A percentile compares a stretch with the other conserved stretches of the same genome.
phyloP scores from a whole-genome alignment of 2,329 filamentous ascomycete species.

The Botrytis elliptica region DNA sequence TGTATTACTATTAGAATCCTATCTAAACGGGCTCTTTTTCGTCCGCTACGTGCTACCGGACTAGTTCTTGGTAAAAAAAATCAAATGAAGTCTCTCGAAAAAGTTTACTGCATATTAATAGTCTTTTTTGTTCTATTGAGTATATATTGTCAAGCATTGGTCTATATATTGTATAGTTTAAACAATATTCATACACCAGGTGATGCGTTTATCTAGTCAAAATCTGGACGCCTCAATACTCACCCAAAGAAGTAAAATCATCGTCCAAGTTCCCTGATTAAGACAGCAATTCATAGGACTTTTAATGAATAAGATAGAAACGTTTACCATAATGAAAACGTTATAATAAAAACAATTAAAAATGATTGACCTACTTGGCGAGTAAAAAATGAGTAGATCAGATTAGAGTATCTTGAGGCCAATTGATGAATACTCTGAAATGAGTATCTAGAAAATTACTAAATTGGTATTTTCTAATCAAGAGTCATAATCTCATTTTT shows the following conservation, averaged over 20 bases:
- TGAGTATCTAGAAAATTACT: neutral
- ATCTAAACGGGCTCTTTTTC: neutral
- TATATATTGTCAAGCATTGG: neutral
- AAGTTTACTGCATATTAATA: fast-evolving
- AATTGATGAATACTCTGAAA: neutral
- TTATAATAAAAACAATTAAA: neutral
- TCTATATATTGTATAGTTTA: fast-evolving
- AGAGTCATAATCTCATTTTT: neutral
- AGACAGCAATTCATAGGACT: fast-evolving
- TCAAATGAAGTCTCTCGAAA: neutral
- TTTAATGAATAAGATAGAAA: neutral
- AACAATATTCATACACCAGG: fast-evolving
- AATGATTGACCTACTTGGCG: neutral
- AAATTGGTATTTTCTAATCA: neutral
- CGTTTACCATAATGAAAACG: neutral
- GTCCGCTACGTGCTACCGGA: neutral
- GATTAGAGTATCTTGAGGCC: neutral
- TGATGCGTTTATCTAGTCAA: neutral
- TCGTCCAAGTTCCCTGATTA: neutral
- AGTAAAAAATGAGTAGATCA: neutral
- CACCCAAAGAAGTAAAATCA: neutral
- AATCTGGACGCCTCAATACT: neutral
- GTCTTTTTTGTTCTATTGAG: neutral
- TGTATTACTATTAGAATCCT: neutral
- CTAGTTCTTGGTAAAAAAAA: neutral